Evolutionary conservation across 805 yeast genomes (phyloP), one percentile per base, ranked within the genome.

Genomic region (Wilhelminamyces savonicus): DNA sequence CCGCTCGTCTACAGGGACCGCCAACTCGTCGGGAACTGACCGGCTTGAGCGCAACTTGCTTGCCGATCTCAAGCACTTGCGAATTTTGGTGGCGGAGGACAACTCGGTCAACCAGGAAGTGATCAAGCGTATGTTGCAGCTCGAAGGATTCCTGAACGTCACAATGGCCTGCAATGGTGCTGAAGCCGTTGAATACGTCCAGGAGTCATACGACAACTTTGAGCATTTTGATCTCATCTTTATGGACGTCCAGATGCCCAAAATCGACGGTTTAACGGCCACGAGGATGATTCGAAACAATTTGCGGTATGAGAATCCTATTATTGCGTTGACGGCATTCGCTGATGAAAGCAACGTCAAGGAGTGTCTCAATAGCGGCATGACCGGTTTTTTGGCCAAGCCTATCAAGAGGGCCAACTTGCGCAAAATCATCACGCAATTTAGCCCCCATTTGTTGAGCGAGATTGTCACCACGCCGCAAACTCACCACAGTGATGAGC

Each of bases 161-260:
- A 74, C 76, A 3, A 61, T 90, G 49, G 97, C 96, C 0, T 76
- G 82, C 40, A 95, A 92, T 56, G 98, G 98, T 13, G 75, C 75
- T 21, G 96, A 88, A 38, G 97, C 97, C 0, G 74, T 88, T 22
- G 78, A 76, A 8, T 60, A 69, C 28, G 78, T 86, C 2, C 66
- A 72, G 36, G 67, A 66, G 20, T 59, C 78, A 2, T 44, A 59
- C 16, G 66, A 54, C 2, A 46, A 54, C 2, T 55, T 55, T 11
- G 61, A 61, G 7, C 46, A 52, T 11, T 86, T 68, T 51, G 90
- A 85, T 50, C 57, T 90, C 31, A 75, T 92, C 2, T 84, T 90
- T 50, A 90, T 90, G 98, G 98, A 90, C 55, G 94, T 90, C 29
- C 97, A 90, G 56, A 90, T 88, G 97, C 97, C 97, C 4, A 79